Percentiles rank a stretch among this genome's conserved stretches.
Conservation (phyloP, 192 early-diverging fungal species). For the Backusella parvicylindrica region DNA sequence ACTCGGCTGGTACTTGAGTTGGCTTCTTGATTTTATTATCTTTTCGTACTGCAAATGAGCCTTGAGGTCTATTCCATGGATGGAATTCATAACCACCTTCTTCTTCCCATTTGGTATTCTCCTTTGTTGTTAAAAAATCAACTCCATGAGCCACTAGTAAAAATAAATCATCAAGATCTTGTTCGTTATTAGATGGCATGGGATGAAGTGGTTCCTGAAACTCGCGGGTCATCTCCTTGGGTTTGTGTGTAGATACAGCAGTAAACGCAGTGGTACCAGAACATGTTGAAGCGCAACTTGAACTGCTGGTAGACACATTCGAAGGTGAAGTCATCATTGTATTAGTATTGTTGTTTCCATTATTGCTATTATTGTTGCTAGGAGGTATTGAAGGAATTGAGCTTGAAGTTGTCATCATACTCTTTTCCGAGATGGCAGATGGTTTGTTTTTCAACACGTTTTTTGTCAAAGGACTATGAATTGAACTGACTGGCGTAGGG, state of each 20-base stretch:
- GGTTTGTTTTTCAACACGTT: not conserved
- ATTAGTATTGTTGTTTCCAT: not conserved
- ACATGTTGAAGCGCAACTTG: not conserved
- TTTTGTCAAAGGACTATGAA: not conserved
- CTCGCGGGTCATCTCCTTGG: not conserved
- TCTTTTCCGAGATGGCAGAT: not conserved
- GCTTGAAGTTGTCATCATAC: not conserved
- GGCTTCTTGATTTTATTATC: not conserved
- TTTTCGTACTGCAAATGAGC: constrained; percentile 18
- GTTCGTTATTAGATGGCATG: not conserved
- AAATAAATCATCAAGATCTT: constrained; percentile 21
- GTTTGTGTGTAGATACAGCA: not conserved
- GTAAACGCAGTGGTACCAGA: not conserved
- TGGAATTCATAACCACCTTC: constrained; percentile 30
- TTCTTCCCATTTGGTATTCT: constrained; percentile 33
- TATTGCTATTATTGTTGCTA: not conserved
- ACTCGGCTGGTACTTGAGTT: not conserved
- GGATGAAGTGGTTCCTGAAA: constrained; percentile 4
- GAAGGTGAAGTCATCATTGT: not conserved
- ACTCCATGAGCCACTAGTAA: constrained; percentile 29
- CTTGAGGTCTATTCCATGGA: constrained; percentile 23
- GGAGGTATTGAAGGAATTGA: not conserved
- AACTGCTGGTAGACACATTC: not conserved
- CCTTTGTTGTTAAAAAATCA: constrained; percentile 19
- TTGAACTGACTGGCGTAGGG: not conserved